Base-by-base conservation (phyloP, 2,329 filamentous ascomycete genomes). In the Colletotrichum spaethianum region DNA sequence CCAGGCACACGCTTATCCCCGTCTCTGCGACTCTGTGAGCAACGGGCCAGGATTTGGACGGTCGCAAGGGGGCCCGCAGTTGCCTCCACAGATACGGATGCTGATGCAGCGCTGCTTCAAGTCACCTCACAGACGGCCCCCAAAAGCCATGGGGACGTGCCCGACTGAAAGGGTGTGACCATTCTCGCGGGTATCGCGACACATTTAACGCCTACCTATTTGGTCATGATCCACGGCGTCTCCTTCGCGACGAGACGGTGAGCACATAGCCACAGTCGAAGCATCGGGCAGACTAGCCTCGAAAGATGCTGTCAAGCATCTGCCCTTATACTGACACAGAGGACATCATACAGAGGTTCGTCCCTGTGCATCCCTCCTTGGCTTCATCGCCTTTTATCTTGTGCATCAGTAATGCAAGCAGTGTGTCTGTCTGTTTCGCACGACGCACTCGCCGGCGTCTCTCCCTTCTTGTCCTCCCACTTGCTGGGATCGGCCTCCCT, bases 401-500 rank as follows among this genome's bases (percentile, higher is more conserved):
- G 44, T 48, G n/a, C 44, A 48, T 5, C 44, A 23, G 44, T n/a
- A 12, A 23, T 48, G n/a, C 44, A 48, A 33, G 31, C 9, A 36
- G 18, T 18, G 9, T 11, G n/a, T 28, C 12, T n/a, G 44, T 55
- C 23, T 26, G 26, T 28, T 55, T 55, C 28, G 18, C 9, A 16
- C 40, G 40, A 28, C 38, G 26, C 46, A 28, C 46, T 63, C n/a
- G 61, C 61, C 20, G 61, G 48, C 28, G 62, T 40, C 53, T 40
- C 48, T 18, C 62, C 52, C 52, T 53, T 42, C n/a, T 69, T 69
- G 60, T 28, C 57, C n/a, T 55, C 52, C 59, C 42, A 28, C 44
- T 50, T 42, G 28, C 52, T 57, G 28, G 69, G 69, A 64, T 62
- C 68, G 18, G 59, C 56, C 64, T 62, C 52, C 56, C 42, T 67